Evolutionary conservation across 2,329 filamentous ascomycete species (phyloP).

Genomic region (Exophiala sideris): DNA sequence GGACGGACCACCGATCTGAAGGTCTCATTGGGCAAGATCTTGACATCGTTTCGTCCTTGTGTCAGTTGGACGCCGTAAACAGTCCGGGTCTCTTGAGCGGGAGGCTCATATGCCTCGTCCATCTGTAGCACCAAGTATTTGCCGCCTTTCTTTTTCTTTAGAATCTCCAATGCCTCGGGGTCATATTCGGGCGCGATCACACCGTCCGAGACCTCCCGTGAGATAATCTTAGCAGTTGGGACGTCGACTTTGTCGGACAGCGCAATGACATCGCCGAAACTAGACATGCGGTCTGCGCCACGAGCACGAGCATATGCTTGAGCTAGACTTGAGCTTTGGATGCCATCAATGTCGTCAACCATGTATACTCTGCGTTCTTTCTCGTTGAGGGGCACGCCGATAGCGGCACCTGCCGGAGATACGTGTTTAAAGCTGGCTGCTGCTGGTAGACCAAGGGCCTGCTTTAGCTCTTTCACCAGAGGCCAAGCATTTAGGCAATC

Average conservation of each 20-base stretch:
- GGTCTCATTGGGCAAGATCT: conserved; percentile 74
- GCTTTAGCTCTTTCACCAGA: conserved; percentile 91
- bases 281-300: conserved; percentile 97
- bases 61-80: conserved; percentile 86
- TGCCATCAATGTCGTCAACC: conserved; percentile 88
- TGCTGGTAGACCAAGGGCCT: conserved; percentile 80
- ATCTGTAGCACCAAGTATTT: conserved; percentile 96
- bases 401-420: conserved; percentile 91
- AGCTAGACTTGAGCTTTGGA: conserved; percentile 80
- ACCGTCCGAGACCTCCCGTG: conserved; percentile 94
- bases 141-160: conserved; percentile 97
- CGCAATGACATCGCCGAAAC: conserved; percentile 94
- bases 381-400: conserved; percentile 79
- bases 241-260: conserved; percentile 88
- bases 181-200: conserved; percentile 88
- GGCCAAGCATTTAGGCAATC: conserved; percentile 97
- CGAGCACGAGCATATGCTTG: conserved; percentile 95
- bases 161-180: conserved; percentile 79
- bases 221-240: conserved; percentile 94
- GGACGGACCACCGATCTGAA: conserved; percentile 85
- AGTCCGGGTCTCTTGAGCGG: conserved; percentile 70
- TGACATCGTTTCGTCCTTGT: conserved; percentile 89
- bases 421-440: conserved; percentile 99
- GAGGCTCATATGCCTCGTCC: conserved; percentile 80
- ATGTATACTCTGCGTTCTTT: conserved; percentile 98